Conservation (phyloP, 768 basidiomycete species). For the Leccinellum rugosiceps region DNA sequence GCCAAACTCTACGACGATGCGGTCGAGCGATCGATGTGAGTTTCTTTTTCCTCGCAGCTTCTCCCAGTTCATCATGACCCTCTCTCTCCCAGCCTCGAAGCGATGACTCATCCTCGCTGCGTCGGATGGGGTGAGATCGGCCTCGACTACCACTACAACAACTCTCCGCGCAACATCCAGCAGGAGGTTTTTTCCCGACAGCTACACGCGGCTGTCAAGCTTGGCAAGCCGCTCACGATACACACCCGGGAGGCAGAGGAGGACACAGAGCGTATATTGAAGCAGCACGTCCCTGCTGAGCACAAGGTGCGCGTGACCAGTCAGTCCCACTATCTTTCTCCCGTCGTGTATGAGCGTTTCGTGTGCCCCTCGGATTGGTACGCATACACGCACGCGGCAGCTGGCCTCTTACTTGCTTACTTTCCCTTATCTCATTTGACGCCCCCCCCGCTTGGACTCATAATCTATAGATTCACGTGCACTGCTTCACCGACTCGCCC, state of each 20-base stretch:
- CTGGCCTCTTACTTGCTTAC: background rate
- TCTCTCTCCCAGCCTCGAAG: conserved; percentile 24
- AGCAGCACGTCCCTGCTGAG: conserved; percentile 65
- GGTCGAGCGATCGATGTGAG: conserved; percentile 66
- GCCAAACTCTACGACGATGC: conserved; percentile 43
- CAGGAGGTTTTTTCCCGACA: conserved; percentile 50
- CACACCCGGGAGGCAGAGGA: conserved; percentile 86
- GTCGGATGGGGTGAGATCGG: conserved; percentile 89
- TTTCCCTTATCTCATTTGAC: background rate
- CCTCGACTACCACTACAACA: too few species aligned
- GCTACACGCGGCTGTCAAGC: conserved; percentile 59
- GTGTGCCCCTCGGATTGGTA: background rate
- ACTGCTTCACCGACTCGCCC: conserved; percentile 85
- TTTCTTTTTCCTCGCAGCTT: conserved; percentile 5
- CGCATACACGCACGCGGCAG: background rate
- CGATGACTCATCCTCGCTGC: conserved; percentile 67
- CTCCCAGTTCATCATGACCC: background rate
- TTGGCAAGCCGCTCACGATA: conserved; percentile 78
- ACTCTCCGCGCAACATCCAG: conserved; percentile 69
- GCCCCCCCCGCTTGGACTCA: background rate
- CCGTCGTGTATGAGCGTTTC: background rate
- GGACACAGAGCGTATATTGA: conserved; percentile 75
- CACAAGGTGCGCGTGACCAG: conserved; percentile 50
- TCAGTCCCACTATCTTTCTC: background rate
- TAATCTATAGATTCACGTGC: conserved; percentile 65